These are phyloP conservation scores for Filobasidium wieringae DNA, from an alignment of 768 basidiomycete species.

Conservation along the genomic window DNA sequence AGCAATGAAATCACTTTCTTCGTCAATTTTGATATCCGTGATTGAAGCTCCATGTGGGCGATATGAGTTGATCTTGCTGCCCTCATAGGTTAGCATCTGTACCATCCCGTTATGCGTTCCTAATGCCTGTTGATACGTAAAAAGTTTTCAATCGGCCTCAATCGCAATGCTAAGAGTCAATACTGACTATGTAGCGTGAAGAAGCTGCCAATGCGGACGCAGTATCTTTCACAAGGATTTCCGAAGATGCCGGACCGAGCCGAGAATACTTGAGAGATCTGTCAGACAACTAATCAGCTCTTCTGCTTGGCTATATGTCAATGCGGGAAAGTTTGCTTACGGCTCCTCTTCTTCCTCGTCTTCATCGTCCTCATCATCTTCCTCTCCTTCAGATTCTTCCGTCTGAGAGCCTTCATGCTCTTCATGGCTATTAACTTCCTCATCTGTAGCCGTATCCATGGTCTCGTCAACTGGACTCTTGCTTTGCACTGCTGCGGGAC, in stretches of 20 bases:
- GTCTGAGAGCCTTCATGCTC: too few relatives aligned
- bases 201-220: conserved; percentile 71
- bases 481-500: too few relatives aligned
- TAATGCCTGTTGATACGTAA: conserved; percentile 50
- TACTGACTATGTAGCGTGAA: conserved; percentile 56
- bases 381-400: conserved; percentile 6
- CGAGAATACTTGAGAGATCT: conserved; percentile 73
- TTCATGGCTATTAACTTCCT: too few relatives aligned
- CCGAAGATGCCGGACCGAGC: conserved; percentile 57
- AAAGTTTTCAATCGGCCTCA: not conserved
- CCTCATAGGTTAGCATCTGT: conserved; percentile 66
- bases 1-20: conserved; percentile 74
- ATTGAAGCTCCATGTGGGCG: conserved; percentile 81
- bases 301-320: not conserved
- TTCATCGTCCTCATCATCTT: conserved; percentile 34
- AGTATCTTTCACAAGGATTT: conserved; percentile 76
- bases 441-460: too few relatives aligned
- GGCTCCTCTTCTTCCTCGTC: conserved; percentile 76
- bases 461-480: too few relatives aligned
- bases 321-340: conserved; percentile 42
- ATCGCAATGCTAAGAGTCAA: not conserved
- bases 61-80: conserved; percentile 74
- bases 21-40: conserved; percentile 71
- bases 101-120: conserved; percentile 91
- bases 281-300: not conserved